Evolutionary conservation across 345 rosid species (phyloP).

Genomic region (Heritiera littoralis): DNA sequence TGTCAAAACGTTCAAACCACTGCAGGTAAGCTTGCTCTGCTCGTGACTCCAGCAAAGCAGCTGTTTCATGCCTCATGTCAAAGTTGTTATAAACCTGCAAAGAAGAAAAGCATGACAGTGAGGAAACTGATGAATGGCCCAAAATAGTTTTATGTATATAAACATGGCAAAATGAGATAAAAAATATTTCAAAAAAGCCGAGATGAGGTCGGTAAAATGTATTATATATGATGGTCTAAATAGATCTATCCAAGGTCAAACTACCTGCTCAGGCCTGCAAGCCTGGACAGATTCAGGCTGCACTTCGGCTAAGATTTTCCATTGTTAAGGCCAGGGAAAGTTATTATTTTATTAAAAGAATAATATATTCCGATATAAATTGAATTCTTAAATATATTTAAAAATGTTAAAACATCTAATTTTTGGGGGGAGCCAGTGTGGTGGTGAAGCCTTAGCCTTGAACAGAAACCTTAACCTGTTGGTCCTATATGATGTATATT

Average conservation of each 20-base stretch:
- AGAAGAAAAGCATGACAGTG: constrained; percentile 8
- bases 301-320: not conserved
- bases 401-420: not conserved
- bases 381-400: not conserved
- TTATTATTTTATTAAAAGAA: not conserved
- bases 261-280: not conserved
- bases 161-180: not conserved
- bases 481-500: not conserved
- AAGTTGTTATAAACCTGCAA: constrained; percentile 92
- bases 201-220: not conserved
- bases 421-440: not conserved
- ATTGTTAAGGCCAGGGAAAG: not conserved
- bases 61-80: constrained; percentile 97
- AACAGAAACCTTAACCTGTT: not conserved
- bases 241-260: not conserved
- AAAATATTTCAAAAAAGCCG: constrained; percentile 1
- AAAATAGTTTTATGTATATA: not conserved
- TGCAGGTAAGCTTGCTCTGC: constrained; percentile 70
- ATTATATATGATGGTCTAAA: not conserved
- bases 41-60: constrained; percentile 80
- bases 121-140: not conserved
- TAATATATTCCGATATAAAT: not conserved
- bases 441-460: not conserved
- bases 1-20: constrained; percentile 79
- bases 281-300: not conserved